Base-by-base conservation (phyloP, 116 monocot genomes). In the Trichopus zeylanicus region DNA sequence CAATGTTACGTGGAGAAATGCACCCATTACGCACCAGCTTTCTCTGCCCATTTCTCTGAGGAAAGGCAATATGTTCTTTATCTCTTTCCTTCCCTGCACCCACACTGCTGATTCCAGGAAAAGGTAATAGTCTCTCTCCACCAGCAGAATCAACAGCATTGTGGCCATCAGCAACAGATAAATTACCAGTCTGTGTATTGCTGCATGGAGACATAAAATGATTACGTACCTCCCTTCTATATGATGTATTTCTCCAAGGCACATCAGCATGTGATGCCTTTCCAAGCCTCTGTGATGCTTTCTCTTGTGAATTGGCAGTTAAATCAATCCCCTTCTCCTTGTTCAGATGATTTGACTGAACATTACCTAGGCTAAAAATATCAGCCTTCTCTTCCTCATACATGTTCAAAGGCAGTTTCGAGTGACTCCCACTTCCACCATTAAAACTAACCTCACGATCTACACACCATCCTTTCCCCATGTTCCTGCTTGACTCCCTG, bases 291-390 rank as follows among this genome's bases (percentile, higher is more conserved):
- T 48, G 47, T 34, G 38, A 32, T 4, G 22, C 30, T 42, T 38
- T 55, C 35, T 2, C 51, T 34, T 19, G 25, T 20, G 53, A 31
- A 53, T 60, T 55, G 26, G 42, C 33, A 11, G 13, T 52, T 26
- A 62, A 38, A 42, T 57, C 55, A 35, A 67, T 56, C 20, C 47
- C 61, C 27, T 60, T 60, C 60, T 25, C 60, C 51, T 65, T 55
- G 3, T 48, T 42, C 6, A 15, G 24, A 48, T 12, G 4, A 19
- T 26, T 67, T 5, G 31, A 32, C 32, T 1, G 19, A 2, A 26
- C 16, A 48, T 57, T 31, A 25, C 20, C 24, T 25, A 12, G 13
- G 16, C 16, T 9, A 8, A 46, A 6, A 1, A 18, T 27, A 46
- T 15, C 28, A 9, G 42, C 26, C 39, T 16, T 30, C 15, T 35